Evolutionary conservation across 2,329 filamentous ascomycete species (phyloP), one percentile per base, ranked within the genome.

Genomic region (Sclerotinia nivalis): DNA sequence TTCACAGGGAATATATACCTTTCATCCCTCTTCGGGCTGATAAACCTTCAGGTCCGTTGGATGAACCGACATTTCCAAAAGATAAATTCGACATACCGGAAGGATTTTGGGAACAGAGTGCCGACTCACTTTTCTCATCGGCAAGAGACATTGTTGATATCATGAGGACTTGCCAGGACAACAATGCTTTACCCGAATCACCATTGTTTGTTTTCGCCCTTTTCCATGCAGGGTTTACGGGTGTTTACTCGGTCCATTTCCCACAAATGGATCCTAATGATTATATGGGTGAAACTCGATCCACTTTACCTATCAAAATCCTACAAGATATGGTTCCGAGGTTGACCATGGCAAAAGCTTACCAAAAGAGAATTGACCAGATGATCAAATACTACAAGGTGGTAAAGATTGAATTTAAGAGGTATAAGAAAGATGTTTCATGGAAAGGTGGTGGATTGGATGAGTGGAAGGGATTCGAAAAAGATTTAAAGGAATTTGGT

Each of bases 1-100:
- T 92, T 40, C 88, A 91, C 75, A 83, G 89, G 72, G 89, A 91
- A 76, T 91, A 89, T 72, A 83, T 91, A 37, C 88, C 89, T 0
- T 91, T 90, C 75, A 83, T 90, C 22, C 87, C 89, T 2, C 81
- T 90, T 22, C 82, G 83, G 12, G 87, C 83, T 73, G 72, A 75
- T 2, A 78, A 76, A 28, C 86, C 86, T 0, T 74, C 80, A 49
- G 86, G 86, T 0, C 89, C 89, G 0, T 78, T 91, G 15, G 89
- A 91, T 73, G 82, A 83, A 64, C 86, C 88, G 2, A 81, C 80
- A 0, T 88, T 89, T 69, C 80, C 84, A 2, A 77, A 83, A 18
- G 81, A 84, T 9, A 79, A 81, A 50, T 82, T 80, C 56, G 77
- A 81, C 43, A 80, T 83, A 5, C 86, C 86, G 0, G 72, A 77